phyloP scores from a whole-genome alignment of 805 yeast species.

The Candida tammaniensis region DNA sequence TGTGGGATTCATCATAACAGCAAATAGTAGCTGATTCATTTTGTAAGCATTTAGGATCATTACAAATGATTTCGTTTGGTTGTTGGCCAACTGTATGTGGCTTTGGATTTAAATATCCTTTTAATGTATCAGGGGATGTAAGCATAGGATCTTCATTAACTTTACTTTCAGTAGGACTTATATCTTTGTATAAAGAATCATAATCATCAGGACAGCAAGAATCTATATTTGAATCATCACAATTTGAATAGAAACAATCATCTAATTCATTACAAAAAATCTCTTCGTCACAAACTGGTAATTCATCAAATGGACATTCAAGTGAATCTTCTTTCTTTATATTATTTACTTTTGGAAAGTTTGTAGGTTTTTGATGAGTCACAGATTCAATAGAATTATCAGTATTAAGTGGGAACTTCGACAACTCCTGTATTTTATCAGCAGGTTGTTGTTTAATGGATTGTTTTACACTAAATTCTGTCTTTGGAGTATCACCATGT shows the following conservation, averaged over 20 bases:
- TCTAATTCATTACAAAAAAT: conserved; percentile 43
- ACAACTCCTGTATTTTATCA: too few relatives aligned
- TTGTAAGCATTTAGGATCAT: conserved; percentile 10
- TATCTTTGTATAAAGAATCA: conserved; percentile 5
- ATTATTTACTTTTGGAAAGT: background rate
- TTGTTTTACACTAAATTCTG: conserved; percentile 2
- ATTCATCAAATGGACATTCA: conserved; percentile 22
- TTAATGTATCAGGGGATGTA: too few relatives aligned
- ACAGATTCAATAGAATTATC: background rate
- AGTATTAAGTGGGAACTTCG: too few relatives aligned
- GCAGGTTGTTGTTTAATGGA: too few relatives aligned
- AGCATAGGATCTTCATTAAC: background rate
- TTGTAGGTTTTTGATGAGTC: background rate
- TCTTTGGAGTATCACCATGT: too few relatives aligned
- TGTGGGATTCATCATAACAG: conserved; percentile 11
- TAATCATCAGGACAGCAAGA: conserved; percentile 6
- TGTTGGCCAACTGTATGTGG: background rate
- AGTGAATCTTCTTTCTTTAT: background rate
- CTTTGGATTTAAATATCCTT: background rate
- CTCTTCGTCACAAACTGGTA: conserved; percentile 37
- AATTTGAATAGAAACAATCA: conserved; percentile 38
- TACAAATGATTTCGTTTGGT: conserved; percentile 5
- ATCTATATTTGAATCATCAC: conserved; percentile 22
- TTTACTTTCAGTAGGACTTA: conserved; percentile 4
- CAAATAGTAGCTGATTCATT: conserved; percentile 9